Evolutionary conservation across 768 basidiomycete genomes (phyloP).

Genomic region (Guyanaporus albipodus): DNA sequence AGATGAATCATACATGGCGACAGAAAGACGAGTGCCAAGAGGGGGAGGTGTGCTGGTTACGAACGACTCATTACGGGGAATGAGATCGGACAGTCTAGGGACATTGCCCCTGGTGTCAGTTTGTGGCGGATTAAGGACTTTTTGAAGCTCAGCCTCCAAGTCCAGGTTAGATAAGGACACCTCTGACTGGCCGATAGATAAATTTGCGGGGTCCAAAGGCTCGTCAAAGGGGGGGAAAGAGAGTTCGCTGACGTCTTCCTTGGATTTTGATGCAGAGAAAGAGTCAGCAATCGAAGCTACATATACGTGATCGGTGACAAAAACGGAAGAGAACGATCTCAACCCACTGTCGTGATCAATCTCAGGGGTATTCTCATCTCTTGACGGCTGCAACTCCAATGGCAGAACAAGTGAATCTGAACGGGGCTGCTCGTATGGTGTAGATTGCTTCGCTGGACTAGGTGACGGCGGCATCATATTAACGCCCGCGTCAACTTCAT

Average conservation of each 20-base stretch:
- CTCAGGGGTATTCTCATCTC: constrained; percentile 22
- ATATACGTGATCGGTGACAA: background rate
- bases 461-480: constrained; percentile 48
- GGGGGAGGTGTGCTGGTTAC: constrained; percentile 29
- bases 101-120: constrained; percentile 9
- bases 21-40: constrained; percentile 17
- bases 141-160: constrained; percentile 28
- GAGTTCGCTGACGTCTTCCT: constrained; percentile 25
- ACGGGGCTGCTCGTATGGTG: constrained; percentile 17
- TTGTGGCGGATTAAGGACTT: constrained; percentile 15
- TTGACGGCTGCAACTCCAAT: constrained; percentile 25
- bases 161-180: constrained; percentile 34
- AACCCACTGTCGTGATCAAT: constrained; percentile 14
- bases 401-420: constrained; percentile 34
- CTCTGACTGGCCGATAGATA: constrained; percentile 36
- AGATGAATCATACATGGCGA: constrained; percentile 16
- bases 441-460: constrained; percentile 36
- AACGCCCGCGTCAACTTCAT: constrained; percentile 38
- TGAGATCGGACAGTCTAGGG: constrained; percentile 23
- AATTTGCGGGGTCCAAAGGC: constrained; percentile 28
- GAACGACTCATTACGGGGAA: constrained; percentile 22
- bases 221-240: constrained; percentile 30
- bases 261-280: constrained; percentile 17
- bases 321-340: background rate
- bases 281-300: constrained; percentile 21